These are phyloP conservation scores for Eutrema salsugineum DNA, from an alignment of 441 rosid species.

Conservation along the genomic window DNA sequence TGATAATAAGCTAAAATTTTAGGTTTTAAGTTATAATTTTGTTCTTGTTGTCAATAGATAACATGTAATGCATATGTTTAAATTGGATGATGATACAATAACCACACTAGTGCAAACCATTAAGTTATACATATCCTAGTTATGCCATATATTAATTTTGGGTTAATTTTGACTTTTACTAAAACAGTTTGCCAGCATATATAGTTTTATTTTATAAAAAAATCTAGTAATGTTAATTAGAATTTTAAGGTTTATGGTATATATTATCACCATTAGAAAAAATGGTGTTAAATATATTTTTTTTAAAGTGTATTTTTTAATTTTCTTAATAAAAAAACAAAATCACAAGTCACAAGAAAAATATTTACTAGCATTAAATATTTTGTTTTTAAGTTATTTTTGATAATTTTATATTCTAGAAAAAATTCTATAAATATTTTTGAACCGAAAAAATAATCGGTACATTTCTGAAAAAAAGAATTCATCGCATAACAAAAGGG, in stretches of 20 bases:
- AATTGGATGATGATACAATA: too few species aligned
- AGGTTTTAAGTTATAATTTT: too few species aligned
- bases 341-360: neutral
- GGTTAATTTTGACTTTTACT: neutral
- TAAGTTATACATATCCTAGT: too few species aligned
- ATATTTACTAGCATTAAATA: neutral
- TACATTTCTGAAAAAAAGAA: neutral
- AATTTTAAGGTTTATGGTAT: neutral
- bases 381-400: neutral
- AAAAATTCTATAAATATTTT: neutral
- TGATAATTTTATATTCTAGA: neutral
- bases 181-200: neutral
- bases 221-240: neutral
- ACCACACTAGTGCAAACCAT: too few species aligned
- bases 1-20: too few species aligned
- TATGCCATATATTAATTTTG: neutral
- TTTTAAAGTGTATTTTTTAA: neutral
- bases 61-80: too few species aligned
- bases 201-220: neutral
- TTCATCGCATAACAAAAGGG: neutral
- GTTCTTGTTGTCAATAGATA: too few species aligned
- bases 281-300: neutral
- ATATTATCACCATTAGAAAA: neutral
- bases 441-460: neutral
- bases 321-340: too few species aligned